phyloP scores from a whole-genome alignment of 1,284 basidiomycete species.

The Sporisorium exsertum region DNA sequence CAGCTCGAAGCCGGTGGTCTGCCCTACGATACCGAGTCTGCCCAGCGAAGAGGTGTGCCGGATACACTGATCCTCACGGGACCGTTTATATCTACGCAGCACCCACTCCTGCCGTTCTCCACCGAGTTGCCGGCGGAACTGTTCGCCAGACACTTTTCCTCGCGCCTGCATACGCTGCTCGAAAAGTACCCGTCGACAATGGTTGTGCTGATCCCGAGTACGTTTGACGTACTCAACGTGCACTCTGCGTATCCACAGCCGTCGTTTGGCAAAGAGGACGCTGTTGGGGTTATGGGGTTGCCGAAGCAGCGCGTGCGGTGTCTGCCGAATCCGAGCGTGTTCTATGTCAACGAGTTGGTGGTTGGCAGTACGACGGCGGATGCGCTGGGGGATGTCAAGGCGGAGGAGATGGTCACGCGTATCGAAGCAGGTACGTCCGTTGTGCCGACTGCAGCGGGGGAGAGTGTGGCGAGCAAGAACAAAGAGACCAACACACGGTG shows the following conservation, averaged over 20 bases:
- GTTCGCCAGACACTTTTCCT: slow-evolving; percentile 78
- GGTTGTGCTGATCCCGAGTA: slow-evolving; percentile 82
- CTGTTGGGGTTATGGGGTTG: slow-evolving; percentile 19
- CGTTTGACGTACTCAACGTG: slow-evolving; percentile 81
- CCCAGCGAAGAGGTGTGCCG: slow-evolving; percentile 77
- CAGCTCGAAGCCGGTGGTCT: slow-evolving; percentile 47
- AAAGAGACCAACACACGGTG: slow-evolving; percentile 35
- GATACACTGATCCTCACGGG: slow-evolving; percentile 84
- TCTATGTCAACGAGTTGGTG: slow-evolving; percentile 84
- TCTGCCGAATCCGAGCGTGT: slow-evolving; percentile 87
- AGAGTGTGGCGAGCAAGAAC: slow-evolving; percentile 60
- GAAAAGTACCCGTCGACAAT: slow-evolving; percentile 77
- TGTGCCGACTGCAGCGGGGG: slow-evolving; percentile 46
- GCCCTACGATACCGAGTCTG: slow-evolving; percentile 72
- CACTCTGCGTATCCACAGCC: slow-evolving; percentile 91
- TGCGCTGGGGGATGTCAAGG: slow-evolving; percentile 85
- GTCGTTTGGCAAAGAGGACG: slow-evolving; percentile 73
- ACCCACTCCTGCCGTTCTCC: slow-evolving; percentile 81
- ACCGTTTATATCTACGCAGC: slow-evolving; percentile 84
- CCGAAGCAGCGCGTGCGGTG: slow-evolving; percentile 76
- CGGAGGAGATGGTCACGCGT: slow-evolving; percentile 82
- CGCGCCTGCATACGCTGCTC: slow-evolving; percentile 76
- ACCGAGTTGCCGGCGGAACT: slow-evolving; percentile 77
- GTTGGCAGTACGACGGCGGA: slow-evolving; percentile 86
- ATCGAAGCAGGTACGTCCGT: slow-evolving; percentile 70